Conservation (phyloP, 768 basidiomycete genomes). For the Boletus vermiculosoides region DNA sequence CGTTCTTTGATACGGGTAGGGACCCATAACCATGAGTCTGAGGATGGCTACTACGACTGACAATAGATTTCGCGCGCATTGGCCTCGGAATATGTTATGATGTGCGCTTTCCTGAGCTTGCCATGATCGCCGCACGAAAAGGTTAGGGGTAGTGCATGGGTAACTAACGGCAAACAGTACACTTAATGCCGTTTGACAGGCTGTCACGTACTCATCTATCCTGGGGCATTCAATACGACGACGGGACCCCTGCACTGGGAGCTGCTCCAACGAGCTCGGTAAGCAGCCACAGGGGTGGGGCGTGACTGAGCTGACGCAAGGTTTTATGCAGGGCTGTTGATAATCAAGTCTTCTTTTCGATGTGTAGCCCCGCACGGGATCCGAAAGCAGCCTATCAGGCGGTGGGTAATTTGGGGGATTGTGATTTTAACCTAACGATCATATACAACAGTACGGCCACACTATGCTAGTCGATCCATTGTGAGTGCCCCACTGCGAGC, state of each 20-base stretch:
- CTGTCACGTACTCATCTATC: conserved; percentile 87
- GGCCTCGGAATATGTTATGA: conserved; percentile 98
- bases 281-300: not conserved
- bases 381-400: conserved; percentile 83
- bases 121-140: conserved; percentile 85
- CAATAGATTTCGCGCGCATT: conserved; percentile 89
- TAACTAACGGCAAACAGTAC: not conserved
- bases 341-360: conserved; percentile 93
- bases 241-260: conserved; percentile 98
- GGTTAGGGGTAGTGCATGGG: conserved; percentile 43
- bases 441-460: conserved; percentile 73
- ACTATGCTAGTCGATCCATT: conserved; percentile 89
- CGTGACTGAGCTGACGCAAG: conserved; percentile 6
- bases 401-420: conserved; percentile 41
- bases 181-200: conserved; percentile 43
- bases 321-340: conserved; percentile 74
- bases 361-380: conserved; percentile 95
- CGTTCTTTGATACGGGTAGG: conserved; percentile 85
- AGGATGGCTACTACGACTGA: not conserved
- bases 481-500: conserved; percentile 43
- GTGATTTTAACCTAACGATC: not conserved
- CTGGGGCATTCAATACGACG: conserved; percentile 92
- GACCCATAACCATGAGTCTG: not conserved
- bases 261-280: conserved; percentile 82
- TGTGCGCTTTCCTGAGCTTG: conserved; percentile 90